A percentile compares a stretch with the other conserved stretches of the same genome.
phyloP scores from a whole-genome alignment of 345 rosid genomes.

The Eucalyptus sp. region DNA sequence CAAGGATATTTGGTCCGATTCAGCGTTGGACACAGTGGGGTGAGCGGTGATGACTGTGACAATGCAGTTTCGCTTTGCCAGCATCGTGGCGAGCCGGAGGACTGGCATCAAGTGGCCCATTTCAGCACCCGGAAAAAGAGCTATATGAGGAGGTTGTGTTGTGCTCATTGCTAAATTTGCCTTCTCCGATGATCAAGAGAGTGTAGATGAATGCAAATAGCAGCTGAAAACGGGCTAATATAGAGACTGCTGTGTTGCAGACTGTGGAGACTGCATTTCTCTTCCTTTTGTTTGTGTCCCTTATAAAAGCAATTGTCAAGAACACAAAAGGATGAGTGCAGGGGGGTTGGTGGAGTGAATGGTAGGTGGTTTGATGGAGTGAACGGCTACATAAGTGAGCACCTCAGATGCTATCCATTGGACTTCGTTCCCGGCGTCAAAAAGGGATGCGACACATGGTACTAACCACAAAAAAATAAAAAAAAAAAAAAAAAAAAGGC shows the following conservation, averaged over 20 bases:
- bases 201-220: not conserved
- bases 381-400: not conserved
- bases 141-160: slow-evolving; percentile 7
- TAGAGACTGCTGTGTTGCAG: not conserved
- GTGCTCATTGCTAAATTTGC: not conserved
- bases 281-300: not conserved
- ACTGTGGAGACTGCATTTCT: not conserved
- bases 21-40: slow-evolving; percentile 22
- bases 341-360: not conserved
- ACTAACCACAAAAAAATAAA: not conserved
- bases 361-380: not conserved
- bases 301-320: not conserved
- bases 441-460: not conserved
- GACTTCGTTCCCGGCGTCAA: not conserved
- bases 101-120: slow-evolving; percentile 35
- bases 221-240: not conserved
- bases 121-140: slow-evolving; percentile 26
- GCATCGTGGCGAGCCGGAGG: slow-evolving; percentile 25
- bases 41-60: slow-evolving; percentile 28
- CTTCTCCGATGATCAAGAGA: not conserved
- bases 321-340: not conserved
- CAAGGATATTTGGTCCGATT: slow-evolving; percentile 8
- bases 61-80: slow-evolving; percentile 2
- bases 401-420: not conserved
- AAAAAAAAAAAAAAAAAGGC: not conserved